Evolutionary conservation across 2,329 filamentous ascomycete species (phyloP).

Genomic region (Trichoderma sp.): DNA sequence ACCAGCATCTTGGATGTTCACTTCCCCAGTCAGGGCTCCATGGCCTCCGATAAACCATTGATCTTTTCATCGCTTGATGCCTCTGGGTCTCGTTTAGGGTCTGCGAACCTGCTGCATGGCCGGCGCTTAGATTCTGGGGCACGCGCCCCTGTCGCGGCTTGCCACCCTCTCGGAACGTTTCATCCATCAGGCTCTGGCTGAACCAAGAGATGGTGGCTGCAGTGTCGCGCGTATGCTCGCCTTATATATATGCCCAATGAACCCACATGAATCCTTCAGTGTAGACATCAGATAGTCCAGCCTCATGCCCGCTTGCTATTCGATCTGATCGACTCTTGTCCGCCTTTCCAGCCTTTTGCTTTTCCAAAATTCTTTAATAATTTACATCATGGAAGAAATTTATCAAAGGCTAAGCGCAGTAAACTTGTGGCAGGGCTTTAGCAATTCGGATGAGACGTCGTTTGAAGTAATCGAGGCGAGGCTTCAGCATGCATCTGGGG

Average conservation of each 20-base stretch:
- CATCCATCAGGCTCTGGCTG: neutral
- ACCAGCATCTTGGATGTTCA: neutral
- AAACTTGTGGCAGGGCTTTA: constrained; percentile 25
- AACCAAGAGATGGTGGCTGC: neutral
- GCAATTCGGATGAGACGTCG: constrained; percentile 21
- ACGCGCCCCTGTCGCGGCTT: constrained; percentile 1
- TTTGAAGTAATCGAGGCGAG: constrained; percentile 34
- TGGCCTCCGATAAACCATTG: neutral
- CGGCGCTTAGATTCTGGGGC: constrained; percentile 14
- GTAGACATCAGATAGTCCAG: neutral
- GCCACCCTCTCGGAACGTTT: neutral
- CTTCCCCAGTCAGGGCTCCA: neutral
- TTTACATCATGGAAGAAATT: constrained; percentile 33
- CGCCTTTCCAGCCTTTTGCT: neutral
- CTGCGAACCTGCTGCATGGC: neutral
- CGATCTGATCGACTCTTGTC: no score
- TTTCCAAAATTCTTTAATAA: neutral
- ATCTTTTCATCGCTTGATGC: neutral
- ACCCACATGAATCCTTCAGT: neutral
- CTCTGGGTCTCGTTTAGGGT: neutral
- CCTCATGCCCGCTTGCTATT: no score
- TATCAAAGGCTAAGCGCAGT: constrained; percentile 32
- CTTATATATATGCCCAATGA: neutral
- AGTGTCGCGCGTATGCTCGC: neutral
- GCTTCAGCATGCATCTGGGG: constrained; percentile 26